Base-by-base conservation (phyloP, 2,329 filamentous ascomycete species). In the Diplocarpon rosae region DNA sequence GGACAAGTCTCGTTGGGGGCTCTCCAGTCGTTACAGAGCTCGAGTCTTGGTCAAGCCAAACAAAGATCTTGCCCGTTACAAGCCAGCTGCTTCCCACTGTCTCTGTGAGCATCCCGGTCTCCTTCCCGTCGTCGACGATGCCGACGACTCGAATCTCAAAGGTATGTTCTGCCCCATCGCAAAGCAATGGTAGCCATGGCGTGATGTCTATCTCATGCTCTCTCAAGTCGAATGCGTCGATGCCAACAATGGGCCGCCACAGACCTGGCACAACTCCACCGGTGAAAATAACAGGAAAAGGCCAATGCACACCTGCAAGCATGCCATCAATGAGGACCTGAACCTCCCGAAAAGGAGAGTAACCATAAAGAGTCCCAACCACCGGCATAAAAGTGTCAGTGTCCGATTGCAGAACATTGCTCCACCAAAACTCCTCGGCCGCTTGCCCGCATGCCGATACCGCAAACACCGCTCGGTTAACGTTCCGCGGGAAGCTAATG, bases 171-270 rank as follows among this genome's bases (percentile, higher is more conserved):
- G 66, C 54, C 0, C 78, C 80, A 54, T 89, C 78, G 51, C 75
- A 80, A 1, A 92, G 69, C 1, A 82, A 47, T 0, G 82, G 76
- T 2, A 92, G 66, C 69, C 82, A 92, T 0, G 85, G 79, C 1
- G 84, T 82, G 38, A 93, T 78, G 57, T 93, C 86, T 50, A 93
- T 85, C 59, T 92, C 83, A 51, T 85, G 78, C 59, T 92, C 85
- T 36, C 75, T 69, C 17, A 93, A 68, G 58, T 92, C 85, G 59
- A 87, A 92, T 0, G 84, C 78, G 56, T 92, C 80, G 15, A 84
- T 76, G 1, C 85, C 85, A 2, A 85, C 85, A 43, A 92, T 72
- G 0, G 86, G 86, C 6, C 84, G 71, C 73, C 88, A 87, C 32
- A 92, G 71, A 1, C 78, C 77, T 43, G 16, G 85, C 1, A 83